phyloP scores from a whole-genome alignment of 192 early-diverging fungal genomes.

The Phlyctochytrium bullatum region DNA sequence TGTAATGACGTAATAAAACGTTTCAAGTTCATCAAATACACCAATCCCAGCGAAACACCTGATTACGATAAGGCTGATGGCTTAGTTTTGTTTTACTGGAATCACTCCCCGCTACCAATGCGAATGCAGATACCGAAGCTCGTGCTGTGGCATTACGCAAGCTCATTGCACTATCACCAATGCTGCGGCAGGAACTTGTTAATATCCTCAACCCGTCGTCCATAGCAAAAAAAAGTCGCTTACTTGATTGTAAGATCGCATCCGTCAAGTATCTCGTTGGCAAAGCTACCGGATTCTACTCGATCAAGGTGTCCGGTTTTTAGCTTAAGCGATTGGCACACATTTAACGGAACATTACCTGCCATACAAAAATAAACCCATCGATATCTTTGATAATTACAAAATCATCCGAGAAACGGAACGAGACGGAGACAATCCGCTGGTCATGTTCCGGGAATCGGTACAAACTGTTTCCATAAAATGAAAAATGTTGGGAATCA shows the following conservation, averaged over 20 bases:
- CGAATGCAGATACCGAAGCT: conserved; percentile 12
- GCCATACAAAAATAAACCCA: conserved; percentile 70
- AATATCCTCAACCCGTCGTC: too few relatives aligned
- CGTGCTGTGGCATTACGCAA: too few relatives aligned
- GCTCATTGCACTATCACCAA: too few relatives aligned
- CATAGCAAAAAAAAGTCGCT: conserved; percentile 3
- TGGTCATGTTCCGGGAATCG: conserved; percentile 62
- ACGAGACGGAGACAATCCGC: conserved; percentile 57
- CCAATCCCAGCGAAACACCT: conserved; percentile 18
- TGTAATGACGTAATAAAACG: conserved; percentile 48
- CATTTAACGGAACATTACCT: conserved; percentile 43
- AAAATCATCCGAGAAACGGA: conserved; percentile 65
- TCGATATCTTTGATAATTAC: conserved; percentile 63
- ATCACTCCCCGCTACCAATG: background rate
- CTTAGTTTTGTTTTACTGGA: conserved; percentile 11
- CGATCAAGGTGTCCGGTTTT: conserved; percentile 76
- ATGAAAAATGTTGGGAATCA: too few relatives aligned
- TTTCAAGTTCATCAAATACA: conserved; percentile 48
- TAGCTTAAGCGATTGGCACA: conserved; percentile 37
- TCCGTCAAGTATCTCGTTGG: conserved; percentile 57
- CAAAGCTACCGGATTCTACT: conserved; percentile 50
- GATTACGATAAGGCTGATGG: conserved; percentile 11
- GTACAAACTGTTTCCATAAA: conserved; percentile 30
- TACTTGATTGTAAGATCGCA: conserved; percentile 52
- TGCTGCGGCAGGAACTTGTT: too few relatives aligned